These are phyloP conservation scores for Moesziomyces sp. DNA, from an alignment of 1,284 basidiomycete species.

Conservation along the genomic window DNA sequence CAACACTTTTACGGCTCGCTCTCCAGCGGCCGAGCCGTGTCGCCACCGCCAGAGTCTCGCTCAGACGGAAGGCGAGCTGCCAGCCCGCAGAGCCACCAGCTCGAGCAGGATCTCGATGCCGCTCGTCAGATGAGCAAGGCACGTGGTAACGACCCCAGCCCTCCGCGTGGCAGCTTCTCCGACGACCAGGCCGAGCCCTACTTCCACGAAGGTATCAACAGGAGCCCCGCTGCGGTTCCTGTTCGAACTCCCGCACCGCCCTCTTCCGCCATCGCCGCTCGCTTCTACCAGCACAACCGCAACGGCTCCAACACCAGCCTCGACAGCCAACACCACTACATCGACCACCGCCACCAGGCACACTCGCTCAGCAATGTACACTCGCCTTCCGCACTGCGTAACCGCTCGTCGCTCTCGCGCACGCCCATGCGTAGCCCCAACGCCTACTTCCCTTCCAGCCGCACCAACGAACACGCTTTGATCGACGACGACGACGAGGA, in stretches of 20 bases:
- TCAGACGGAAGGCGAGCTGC: constrained; percentile 15
- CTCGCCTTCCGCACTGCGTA: constrained; percentile 52
- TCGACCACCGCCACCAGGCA: constrained; percentile 66
- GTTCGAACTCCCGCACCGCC: constrained; percentile 30
- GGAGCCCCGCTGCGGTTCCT: constrained; percentile 32
- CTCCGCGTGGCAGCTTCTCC: constrained; percentile 36
- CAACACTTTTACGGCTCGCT: constrained; percentile 41
- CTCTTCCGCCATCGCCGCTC: constrained; percentile 39
- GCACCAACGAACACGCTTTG: constrained; percentile 27
- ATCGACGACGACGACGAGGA: constrained; percentile 45
- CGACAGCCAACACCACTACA: constrained; percentile 65
- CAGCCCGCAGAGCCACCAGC: constrained; percentile 49
- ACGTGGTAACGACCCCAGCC: constrained; percentile 38
- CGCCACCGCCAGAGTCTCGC: constrained; percentile 19
- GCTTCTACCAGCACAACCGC: constrained; percentile 63
- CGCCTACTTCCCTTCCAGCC: constrained; percentile 32
- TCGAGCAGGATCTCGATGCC: constrained; percentile 64
- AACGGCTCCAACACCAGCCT: constrained; percentile 62
- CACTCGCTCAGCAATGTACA: constrained; percentile 58
- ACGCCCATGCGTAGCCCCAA: constrained; percentile 45
- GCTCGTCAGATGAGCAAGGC: constrained; percentile 65
- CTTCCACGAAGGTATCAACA: constrained; percentile 40
- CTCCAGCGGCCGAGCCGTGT: constrained; percentile 37
- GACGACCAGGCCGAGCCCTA: constrained; percentile 42
- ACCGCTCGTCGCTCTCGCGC: constrained; percentile 29